phyloP scores from a whole-genome alignment of 306 rosid species.

The Acacia crassicarpa region DNA sequence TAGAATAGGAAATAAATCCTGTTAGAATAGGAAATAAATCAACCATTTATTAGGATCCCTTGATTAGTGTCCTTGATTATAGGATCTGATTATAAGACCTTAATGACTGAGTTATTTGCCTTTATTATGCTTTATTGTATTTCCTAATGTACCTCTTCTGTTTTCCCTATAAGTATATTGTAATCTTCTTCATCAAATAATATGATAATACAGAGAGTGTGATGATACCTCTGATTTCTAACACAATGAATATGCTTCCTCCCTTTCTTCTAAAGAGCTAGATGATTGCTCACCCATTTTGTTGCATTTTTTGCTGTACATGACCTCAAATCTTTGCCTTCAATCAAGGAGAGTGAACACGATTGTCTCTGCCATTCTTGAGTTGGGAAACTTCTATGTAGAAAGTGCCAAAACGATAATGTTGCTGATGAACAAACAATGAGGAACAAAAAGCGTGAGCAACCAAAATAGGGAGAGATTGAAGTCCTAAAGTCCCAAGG shows the following conservation, averaged over 20 bases:
- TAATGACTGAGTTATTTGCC: no score
- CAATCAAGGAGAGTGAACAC: not conserved
- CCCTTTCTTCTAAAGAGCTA: not conserved
- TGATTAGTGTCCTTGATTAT: no score
- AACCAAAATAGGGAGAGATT: not conserved
- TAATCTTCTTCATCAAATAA: no score
- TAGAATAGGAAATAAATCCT: no score
- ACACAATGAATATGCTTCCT: not conserved
- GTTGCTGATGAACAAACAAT: not conserved
- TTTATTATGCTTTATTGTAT: no score
- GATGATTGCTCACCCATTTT: not conserved
- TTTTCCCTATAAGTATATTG: no score
- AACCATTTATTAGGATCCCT: no score
- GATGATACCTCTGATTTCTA: no score
- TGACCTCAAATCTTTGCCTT: not conserved
- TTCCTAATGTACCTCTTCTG: no score
- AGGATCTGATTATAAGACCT: no score
- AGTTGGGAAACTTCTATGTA: not conserved
- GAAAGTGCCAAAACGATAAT: not conserved
- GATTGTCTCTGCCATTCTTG: not conserved
- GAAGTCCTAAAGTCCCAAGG: not conserved
- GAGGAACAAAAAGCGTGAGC: not conserved
- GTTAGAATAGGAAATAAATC: no score
- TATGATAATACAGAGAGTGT: no score
- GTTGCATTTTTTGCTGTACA: not conserved